Conservation (phyloP, 768 basidiomycete genomes). For the Cubamyces sp. region DNA sequence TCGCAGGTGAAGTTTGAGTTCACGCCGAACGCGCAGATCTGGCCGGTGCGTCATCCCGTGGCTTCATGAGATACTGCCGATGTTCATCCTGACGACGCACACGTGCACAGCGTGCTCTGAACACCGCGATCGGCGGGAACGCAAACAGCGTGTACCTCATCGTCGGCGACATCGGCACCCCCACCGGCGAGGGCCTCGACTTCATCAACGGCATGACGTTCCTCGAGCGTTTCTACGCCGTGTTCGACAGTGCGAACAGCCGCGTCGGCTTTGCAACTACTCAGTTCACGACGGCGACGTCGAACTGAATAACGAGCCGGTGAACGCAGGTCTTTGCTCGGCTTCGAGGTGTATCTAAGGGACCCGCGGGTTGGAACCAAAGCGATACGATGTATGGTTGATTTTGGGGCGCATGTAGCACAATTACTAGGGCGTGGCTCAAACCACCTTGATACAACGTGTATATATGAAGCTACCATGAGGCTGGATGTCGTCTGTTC, state of each 20-base stretch:
- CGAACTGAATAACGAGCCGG: slow-evolving; percentile 34
- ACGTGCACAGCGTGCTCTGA: slow-evolving; percentile 38
- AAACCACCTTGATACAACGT: no score
- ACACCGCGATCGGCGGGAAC: slow-evolving; percentile 47
- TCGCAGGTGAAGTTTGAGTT: slow-evolving; percentile 30
- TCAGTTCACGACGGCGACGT: slow-evolving; percentile 49
- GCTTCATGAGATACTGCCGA: background rate
- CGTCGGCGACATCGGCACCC: slow-evolving; percentile 43
- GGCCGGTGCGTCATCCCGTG: slow-evolving; percentile 29
- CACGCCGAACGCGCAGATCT: slow-evolving; percentile 39
- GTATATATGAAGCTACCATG: no score
- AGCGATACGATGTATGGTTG: no score
- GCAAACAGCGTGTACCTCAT: slow-evolving; percentile 42
- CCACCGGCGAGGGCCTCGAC: slow-evolving; percentile 51
- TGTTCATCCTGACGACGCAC: background rate
- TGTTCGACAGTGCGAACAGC: slow-evolving; percentile 61
- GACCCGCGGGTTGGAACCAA: no score
- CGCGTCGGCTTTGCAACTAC: slow-evolving; percentile 61
- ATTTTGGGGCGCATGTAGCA: no score
- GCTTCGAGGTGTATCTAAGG: no score
- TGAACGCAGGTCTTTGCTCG: no score
- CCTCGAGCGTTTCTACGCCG: slow-evolving; percentile 68
- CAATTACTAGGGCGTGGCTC: no score
- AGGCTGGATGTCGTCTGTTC: no score
- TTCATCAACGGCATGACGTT: slow-evolving; percentile 59